A percentile compares a stretch with the other conserved stretches of the same genome.
These are phyloP conservation scores for Erythrophleum fordii DNA, from an alignment of 306 rosid species.

Conservation along the genomic window DNA sequence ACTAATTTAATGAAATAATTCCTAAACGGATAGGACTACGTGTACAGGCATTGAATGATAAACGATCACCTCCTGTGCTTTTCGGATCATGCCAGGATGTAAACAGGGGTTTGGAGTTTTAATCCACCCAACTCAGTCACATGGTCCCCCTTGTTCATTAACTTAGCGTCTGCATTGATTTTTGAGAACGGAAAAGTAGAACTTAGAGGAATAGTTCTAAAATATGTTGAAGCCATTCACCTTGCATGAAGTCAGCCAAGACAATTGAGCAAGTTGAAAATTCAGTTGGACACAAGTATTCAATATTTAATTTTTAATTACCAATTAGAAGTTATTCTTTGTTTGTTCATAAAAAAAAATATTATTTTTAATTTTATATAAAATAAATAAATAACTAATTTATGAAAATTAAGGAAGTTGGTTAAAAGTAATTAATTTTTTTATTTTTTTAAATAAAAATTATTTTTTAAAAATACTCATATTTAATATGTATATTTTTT, in stretches of 20 bases:
- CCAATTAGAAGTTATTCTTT: too few relatives aligned
- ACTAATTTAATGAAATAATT: neutral
- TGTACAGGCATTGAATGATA: neutral
- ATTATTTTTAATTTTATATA: too few relatives aligned
- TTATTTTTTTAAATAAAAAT: too few relatives aligned
- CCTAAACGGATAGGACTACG: neutral
- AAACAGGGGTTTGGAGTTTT: neutral
- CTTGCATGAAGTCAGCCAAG: neutral
- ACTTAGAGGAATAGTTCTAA: neutral
- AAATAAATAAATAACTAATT: too few relatives aligned
- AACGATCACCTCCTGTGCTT: neutral
- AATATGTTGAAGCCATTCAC: neutral
- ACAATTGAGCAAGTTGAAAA: neutral
- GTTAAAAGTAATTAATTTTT: too few relatives aligned
- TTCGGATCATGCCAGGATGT: neutral
- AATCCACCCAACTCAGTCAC: neutral
- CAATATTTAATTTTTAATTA: too few relatives aligned
- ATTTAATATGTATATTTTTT: too few relatives aligned
- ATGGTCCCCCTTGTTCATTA: neutral
- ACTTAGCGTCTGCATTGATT: neutral
- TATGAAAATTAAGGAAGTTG: too few relatives aligned
- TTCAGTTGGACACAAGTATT: too few relatives aligned
- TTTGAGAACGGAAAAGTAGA: neutral
- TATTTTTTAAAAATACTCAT: too few relatives aligned
- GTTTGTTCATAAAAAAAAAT: too few relatives aligned